phyloP scores from a whole-genome alignment of 1,284 basidiomycete genomes.

The Ceratobasidium sp. region DNA sequence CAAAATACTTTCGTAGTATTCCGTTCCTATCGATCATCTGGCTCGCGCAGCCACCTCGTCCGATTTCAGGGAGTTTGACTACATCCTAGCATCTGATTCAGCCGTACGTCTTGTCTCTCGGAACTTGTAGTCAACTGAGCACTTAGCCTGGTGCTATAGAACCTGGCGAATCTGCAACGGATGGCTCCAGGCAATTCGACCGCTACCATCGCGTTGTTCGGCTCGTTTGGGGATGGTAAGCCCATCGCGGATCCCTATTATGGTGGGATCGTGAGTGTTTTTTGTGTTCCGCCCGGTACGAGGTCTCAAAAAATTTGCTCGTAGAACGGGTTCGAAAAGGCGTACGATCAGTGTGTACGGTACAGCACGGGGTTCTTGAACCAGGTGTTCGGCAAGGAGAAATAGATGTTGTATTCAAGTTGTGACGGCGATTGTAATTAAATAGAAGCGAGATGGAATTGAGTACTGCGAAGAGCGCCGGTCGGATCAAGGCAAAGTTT shows the following conservation, averaged over 20 bases:
- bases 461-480: not conserved
- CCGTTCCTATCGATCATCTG: slow-evolving; percentile 70
- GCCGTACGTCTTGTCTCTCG: slow-evolving; percentile 32
- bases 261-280: slow-evolving; percentile 68
- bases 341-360: slow-evolving; percentile 72
- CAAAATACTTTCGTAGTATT: slow-evolving; percentile 60
- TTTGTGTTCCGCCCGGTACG: not conserved
- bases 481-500: not conserved
- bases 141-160: slow-evolving; percentile 55
- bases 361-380: slow-evolving; percentile 84
- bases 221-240: slow-evolving; percentile 75
- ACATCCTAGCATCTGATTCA: slow-evolving; percentile 79
- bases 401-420: not conserved
- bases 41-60: slow-evolving; percentile 69
- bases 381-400: slow-evolving; percentile 37
- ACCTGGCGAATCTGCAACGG: slow-evolving; percentile 69
- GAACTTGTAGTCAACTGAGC: too few relatives aligned
- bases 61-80: slow-evolving; percentile 75
- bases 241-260: slow-evolving; percentile 82
- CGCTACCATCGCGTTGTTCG: slow-evolving; percentile 76
- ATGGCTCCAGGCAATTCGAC: slow-evolving; percentile 69
- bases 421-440: not conserved
- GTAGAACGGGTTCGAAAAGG: slow-evolving; percentile 61
- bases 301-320: slow-evolving; percentile 58
- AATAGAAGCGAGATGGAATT: not conserved